Evolutionary conservation across 2,329 filamentous ascomycete genomes (phyloP).

Genomic region (Coleophoma crateriformis): DNA sequence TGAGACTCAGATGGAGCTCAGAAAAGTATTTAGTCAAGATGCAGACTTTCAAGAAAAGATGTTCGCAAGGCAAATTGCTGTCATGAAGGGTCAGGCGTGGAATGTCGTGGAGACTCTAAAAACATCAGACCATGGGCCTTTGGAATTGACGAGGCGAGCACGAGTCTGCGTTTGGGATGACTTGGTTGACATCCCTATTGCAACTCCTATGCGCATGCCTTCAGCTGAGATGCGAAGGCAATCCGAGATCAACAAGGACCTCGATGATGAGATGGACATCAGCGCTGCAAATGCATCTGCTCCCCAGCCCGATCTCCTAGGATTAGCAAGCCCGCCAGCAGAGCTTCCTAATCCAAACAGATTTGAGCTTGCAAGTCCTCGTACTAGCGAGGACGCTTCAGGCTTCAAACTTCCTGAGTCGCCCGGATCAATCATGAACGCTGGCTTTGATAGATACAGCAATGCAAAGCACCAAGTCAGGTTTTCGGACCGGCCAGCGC

Average conservation of each 20-base stretch:
- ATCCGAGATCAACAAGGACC: slow-evolving; percentile 37
- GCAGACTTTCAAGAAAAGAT: slow-evolving; percentile 97
- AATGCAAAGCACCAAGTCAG: slow-evolving; percentile 16
- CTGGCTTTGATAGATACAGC: slow-evolving; percentile 4
- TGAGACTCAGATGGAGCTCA: slow-evolving; percentile 82
- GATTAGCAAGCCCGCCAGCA: slow-evolving; percentile 41
- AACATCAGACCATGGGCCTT: slow-evolving; percentile 81
- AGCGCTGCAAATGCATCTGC: slow-evolving; percentile 59
- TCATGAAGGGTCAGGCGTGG: slow-evolving; percentile 99
- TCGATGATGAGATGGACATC: slow-evolving; percentile 91
- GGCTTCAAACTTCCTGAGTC: slow-evolving; percentile 13
- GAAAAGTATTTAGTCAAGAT: slow-evolving; percentile 84
- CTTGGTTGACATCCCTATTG: slow-evolving; percentile 90
- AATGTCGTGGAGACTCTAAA: slow-evolving; percentile 98
- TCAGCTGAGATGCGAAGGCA: slow-evolving; percentile 78
- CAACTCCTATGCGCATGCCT: slow-evolving; percentile 80
- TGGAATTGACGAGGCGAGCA: slow-evolving; percentile 85
- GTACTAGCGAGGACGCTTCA: slow-evolving; percentile 19
- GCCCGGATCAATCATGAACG: slow-evolving; percentile 9
- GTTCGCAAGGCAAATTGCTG: slow-evolving; percentile 96
- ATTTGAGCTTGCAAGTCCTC: slow-evolving; percentile 57
- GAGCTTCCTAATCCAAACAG: slow-evolving; percentile 71
- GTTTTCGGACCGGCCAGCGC: slow-evolving; percentile 22
- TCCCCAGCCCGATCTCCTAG: slow-evolving; percentile 60
- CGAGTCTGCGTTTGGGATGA: slow-evolving; percentile 98